Percentiles rank a stretch among this genome's conserved stretches.
Evolutionary conservation across 495 filamentous ascomycete genomes (phyloP).

Genomic region (Penicillium bovifimosum): DNA sequence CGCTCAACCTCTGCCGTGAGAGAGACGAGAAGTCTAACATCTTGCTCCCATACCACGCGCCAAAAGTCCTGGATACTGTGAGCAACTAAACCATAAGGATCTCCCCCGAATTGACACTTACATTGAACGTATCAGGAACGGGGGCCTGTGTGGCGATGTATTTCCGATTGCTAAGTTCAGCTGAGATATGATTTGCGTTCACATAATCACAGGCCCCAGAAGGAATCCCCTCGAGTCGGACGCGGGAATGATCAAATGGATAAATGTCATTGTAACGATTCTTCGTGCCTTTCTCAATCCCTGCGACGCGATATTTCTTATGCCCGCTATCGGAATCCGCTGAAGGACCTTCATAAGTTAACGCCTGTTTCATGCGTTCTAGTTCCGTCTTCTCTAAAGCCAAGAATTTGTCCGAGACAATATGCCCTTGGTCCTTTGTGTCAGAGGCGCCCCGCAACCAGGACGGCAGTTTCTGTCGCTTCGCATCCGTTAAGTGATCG

Average conservation of each 20-base stretch:
- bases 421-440: constrained; percentile 64
- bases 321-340: constrained; percentile 33
- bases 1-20: constrained; percentile 94
- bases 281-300: constrained; percentile 89
- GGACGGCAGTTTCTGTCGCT: constrained; percentile 51
- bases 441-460: constrained; percentile 73
- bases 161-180: constrained; percentile 70
- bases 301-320: constrained; percentile 59
- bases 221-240: constrained; percentile 65
- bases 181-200: constrained; percentile 83
- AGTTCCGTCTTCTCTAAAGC: constrained; percentile 80
- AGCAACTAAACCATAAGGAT: constrained; percentile 23
- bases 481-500: constrained; percentile 40
- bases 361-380: constrained; percentile 84
- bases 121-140: constrained; percentile 85
- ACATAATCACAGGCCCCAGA: constrained; percentile 87
- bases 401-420: constrained; percentile 77
- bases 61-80: constrained; percentile 80
- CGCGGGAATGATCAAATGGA: constrained; percentile 90
- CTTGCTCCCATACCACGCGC: constrained; percentile 96
- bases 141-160: constrained; percentile 97
- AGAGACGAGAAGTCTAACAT: constrained; percentile 90
- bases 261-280: constrained; percentile 98
- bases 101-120: constrained; percentile 41
- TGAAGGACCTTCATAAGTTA: constrained; percentile 57